Conservation (phyloP, 768 basidiomycete species). For the Mycena vulgaris region DNA sequence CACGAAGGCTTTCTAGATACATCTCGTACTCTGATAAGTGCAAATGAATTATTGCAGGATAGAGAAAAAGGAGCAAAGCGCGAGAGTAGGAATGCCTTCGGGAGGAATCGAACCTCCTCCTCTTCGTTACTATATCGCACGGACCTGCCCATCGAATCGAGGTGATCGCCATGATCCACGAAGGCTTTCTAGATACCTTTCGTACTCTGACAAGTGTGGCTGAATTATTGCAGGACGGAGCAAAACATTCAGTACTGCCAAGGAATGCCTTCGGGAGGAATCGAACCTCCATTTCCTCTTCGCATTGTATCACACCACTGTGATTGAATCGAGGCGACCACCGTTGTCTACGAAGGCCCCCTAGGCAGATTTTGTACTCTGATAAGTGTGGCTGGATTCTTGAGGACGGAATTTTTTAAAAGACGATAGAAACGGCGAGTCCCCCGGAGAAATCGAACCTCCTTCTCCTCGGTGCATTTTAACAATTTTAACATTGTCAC, state of each 20-base stretch:
- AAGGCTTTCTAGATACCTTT: neutral
- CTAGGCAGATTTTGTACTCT: neutral
- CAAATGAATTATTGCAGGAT: no score
- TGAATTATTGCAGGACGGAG: neutral
- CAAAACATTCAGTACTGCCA: neutral
- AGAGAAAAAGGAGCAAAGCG: no score
- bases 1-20: no score
- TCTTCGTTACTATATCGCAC: neutral
- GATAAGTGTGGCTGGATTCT: neutral
- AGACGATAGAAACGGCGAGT: neutral
- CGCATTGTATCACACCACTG: neutral
- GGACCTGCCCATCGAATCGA: neutral
- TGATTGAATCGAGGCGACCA: neutral
- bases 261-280: neutral
- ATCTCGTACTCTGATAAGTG: no score
- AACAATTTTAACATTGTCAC: no score
- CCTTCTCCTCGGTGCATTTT: neutral
- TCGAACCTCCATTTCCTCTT: neutral
- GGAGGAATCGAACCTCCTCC: neutral
- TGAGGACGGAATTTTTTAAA: no score
- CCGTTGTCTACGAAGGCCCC: neutral
- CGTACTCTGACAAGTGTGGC: neutral
- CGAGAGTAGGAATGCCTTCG: neutral
- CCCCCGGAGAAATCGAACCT: slow-evolving; percentile 1
- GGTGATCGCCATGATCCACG: neutral